Base-by-base conservation (phyloP, 2,329 filamentous ascomycete genomes). In the Sarocladiaceae sp. region DNA sequence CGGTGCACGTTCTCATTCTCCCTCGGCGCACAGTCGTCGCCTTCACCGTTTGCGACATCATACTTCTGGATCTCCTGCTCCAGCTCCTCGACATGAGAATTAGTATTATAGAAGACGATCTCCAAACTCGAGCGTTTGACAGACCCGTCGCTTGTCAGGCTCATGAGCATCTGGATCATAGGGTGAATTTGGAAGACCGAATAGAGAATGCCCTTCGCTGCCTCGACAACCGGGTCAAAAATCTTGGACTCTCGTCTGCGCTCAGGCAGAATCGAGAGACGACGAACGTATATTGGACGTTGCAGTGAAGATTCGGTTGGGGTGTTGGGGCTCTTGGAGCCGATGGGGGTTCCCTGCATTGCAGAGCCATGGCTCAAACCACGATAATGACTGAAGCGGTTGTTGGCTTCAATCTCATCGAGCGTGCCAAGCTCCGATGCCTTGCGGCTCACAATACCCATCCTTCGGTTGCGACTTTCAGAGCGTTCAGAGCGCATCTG, bases 331-430 rank as follows among this genome's bases (percentile, higher is more conserved):
- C 80, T 84, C 56, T 76, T 75, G 25, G 64, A 67, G 2, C 59
- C 59, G 35, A 64, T 60, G n/a, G 71, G 66, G 31, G 69, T 71
- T 18, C 76, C 78, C 55, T 81, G 79, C 79, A 86, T 85, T 6
- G 83, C 84, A 26, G 83, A 86, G n/a, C 83, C 83, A 57, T 86
- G 82, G 56, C 83, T 86, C 33, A 86, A 70, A 13, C 83, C 83
- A 49, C 83, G 78, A 56, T 84, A 85, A 61, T 86, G 83, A 58
- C 82, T 86, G 62, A 84, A 83, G 20, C 83, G 77, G 56, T 86
- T 84, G 58, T 79, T 81, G n/a, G 71, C 76, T 58, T 83, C 77
- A 8, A 72, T 77, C 62, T 86, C 83, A 53, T 86, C 82, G 15
- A 86, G 69, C 0, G 82, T 85, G 33, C 79, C 80, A 3, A 86